Conservation (phyloP, 2,329 filamentous ascomycete species). For the Aureobasidium zeae region DNA sequence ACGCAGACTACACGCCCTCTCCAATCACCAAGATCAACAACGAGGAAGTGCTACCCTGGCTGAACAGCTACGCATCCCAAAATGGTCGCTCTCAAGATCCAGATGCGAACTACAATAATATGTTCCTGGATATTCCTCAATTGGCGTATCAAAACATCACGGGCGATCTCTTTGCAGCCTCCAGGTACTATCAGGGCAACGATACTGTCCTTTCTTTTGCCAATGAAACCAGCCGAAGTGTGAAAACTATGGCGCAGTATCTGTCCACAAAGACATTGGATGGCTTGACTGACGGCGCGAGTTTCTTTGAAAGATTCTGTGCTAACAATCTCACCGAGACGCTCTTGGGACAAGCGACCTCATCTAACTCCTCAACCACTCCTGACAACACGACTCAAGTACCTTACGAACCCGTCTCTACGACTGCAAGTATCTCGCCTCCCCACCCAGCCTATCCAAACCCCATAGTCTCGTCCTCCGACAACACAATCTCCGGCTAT, state of each 20-base stretch:
- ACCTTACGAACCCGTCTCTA: conserved; percentile 16
- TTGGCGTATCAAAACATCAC: conserved; percentile 24
- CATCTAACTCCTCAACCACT: conserved; percentile 21
- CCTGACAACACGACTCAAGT: conserved; percentile 18
- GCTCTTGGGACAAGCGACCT: background rate
- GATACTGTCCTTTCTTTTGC: conserved; percentile 23
- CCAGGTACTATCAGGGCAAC: conserved; percentile 15
- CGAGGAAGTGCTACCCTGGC: conserved; percentile 26
- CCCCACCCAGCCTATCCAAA: background rate
- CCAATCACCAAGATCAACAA: conserved; percentile 32
- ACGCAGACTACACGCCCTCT: conserved; percentile 26
- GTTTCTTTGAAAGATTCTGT: conserved; percentile 35
- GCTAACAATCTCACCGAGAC: conserved; percentile 9
- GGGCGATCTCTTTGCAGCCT: background rate
- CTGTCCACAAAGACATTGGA: conserved; percentile 25
- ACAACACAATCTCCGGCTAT: conserved; percentile 5
- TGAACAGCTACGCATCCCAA: conserved; percentile 27
- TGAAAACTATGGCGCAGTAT: conserved; percentile 24
- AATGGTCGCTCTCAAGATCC: conserved; percentile 31
- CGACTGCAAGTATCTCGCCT: background rate
- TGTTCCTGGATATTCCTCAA: conserved; percentile 30
- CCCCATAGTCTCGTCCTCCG: background rate
- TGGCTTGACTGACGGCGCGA: conserved; percentile 30
- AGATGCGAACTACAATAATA: conserved; percentile 33
- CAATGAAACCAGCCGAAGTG: conserved; percentile 28